phyloP scores from a whole-genome alignment of 2,329 filamentous ascomycete genomes.

The Aspergillus sp. region DNA sequence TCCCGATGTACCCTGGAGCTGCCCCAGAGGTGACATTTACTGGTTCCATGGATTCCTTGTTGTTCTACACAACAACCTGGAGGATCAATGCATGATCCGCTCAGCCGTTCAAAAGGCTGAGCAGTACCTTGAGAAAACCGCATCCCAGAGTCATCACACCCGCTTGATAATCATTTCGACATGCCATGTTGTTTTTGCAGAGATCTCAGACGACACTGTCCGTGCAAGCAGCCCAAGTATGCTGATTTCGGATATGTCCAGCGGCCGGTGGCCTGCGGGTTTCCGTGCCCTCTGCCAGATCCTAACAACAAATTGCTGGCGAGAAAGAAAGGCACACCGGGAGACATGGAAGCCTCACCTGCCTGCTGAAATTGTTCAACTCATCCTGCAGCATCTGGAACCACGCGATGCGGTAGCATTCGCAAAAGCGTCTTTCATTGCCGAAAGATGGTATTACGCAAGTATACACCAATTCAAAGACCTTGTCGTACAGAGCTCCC shows the following conservation, averaged over 20 bases:
- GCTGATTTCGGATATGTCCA: too few species aligned
- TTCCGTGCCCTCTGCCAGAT: conserved; percentile 26
- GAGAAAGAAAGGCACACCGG: conserved; percentile 12
- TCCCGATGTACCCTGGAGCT: conserved; percentile 13
- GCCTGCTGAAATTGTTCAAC: conserved; percentile 18
- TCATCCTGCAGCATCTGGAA: conserved; percentile 18
- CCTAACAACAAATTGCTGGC: conserved; percentile 28
- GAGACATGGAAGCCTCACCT: conserved; percentile 19
- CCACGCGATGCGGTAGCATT: conserved; percentile 26
- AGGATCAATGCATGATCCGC: conserved; percentile 13
- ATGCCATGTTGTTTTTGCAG: too few species aligned
- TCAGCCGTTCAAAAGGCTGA: conserved; percentile 15
- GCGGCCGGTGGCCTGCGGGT: too few species aligned
- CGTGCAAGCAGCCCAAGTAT: too few species aligned
- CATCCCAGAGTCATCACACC: too few species aligned
- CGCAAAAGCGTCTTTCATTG: conserved; percentile 25
- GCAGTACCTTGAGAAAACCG: conserved; percentile 4
- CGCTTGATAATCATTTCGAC: too few species aligned
- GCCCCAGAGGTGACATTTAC: conserved; percentile 13
- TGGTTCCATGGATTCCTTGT: conserved; percentile 26
- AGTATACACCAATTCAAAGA: conserved; percentile 24
- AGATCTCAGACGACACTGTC: too few species aligned
- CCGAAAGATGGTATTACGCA: conserved; percentile 25
- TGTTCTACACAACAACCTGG: conserved; percentile 19
- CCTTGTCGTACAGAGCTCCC: conserved; percentile 16